These are phyloP conservation scores for Smittium culicis DNA, from an alignment of 371 early-diverging fungal species.

Conservation along the genomic window DNA sequence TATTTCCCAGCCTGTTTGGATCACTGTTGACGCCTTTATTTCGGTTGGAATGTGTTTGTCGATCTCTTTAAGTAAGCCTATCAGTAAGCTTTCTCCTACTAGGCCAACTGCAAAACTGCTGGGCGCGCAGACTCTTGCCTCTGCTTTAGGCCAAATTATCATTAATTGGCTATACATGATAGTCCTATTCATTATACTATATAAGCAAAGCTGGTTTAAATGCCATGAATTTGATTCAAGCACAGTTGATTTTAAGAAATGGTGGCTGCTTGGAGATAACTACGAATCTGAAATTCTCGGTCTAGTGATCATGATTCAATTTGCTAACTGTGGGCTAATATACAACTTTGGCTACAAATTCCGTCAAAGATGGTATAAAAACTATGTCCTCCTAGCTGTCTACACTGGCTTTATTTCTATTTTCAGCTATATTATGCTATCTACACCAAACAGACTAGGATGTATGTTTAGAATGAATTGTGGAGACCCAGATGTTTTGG, in stretches of 20 bases:
- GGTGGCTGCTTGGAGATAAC: conserved; percentile 68
- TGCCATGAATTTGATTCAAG: conserved; percentile 58
- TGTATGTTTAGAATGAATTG: conserved; percentile 66
- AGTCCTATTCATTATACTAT: conserved; percentile 39
- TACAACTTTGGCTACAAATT: conserved; percentile 52
- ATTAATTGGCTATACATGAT: conserved; percentile 52
- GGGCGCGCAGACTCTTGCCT: conserved; percentile 45
- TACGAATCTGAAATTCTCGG: conserved; percentile 49
- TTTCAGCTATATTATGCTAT: conserved; percentile 40
- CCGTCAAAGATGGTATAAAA: conserved; percentile 46
- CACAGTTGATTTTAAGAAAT: conserved; percentile 40
- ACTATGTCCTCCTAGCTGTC: conserved; percentile 41
- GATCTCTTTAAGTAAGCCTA: conserved; percentile 47
- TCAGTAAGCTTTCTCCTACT: conserved; percentile 37
- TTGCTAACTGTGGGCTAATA: conserved; percentile 43
- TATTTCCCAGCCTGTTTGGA: conserved; percentile 50
- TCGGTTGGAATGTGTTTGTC: conserved; percentile 48
- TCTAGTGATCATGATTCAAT: conserved; percentile 43
- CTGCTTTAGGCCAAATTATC: conserved; percentile 45
- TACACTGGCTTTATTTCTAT: conserved; percentile 39
- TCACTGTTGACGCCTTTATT: conserved; percentile 53
- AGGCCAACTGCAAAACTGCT: conserved; percentile 60
- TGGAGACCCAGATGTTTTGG: conserved; percentile 38
- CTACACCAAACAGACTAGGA: conserved; percentile 52
- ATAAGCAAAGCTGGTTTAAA: conserved; percentile 45